These are phyloP conservation scores for Pichia phayaonensis DNA, from an alignment of 805 yeast genomes.

Conservation along the genomic window DNA sequence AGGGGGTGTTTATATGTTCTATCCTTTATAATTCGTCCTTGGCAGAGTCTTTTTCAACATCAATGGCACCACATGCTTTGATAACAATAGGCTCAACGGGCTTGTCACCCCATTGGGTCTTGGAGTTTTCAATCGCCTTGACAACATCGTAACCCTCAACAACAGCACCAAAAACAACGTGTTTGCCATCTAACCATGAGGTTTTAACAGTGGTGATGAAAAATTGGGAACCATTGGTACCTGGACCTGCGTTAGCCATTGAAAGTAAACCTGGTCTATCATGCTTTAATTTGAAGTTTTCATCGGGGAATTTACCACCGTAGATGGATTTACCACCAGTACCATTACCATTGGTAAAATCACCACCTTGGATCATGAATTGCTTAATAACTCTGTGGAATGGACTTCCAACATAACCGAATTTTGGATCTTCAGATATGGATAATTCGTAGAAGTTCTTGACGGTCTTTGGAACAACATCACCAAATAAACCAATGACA, in stretches of 20 bases:
- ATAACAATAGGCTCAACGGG: constrained; percentile 65
- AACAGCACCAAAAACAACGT: constrained; percentile 96
- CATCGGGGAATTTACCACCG: constrained; percentile 61
- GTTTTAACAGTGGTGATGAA: constrained; percentile 90
- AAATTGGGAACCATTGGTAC: constrained; percentile 90
- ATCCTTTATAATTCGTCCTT: constrained; percentile 31
- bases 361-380: constrained; percentile 80
- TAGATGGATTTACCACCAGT: constrained; percentile 71
- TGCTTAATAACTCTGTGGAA: constrained; percentile 69
- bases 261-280: constrained; percentile 62
- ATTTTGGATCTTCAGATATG: constrained; percentile 62
- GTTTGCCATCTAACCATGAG: constrained; percentile 87
- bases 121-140: constrained; percentile 60
- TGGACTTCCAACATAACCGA: constrained; percentile 53
- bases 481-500: constrained; percentile 81
- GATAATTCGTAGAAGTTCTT: constrained; percentile 81
- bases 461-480: constrained; percentile 78
- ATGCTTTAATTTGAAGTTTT: constrained; percentile 61
- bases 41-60: constrained; percentile 7
- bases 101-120: constrained; percentile 62
- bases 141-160: constrained; percentile 82
- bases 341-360: constrained; percentile 62
- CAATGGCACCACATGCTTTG: constrained; percentile 63
- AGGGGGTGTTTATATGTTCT: neutral
- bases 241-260: constrained; percentile 74